Evolutionary conservation across 768 basidiomycete species (phyloP), one percentile per base, ranked within the genome.

Genomic region (Tulasnella calospora): DNA sequence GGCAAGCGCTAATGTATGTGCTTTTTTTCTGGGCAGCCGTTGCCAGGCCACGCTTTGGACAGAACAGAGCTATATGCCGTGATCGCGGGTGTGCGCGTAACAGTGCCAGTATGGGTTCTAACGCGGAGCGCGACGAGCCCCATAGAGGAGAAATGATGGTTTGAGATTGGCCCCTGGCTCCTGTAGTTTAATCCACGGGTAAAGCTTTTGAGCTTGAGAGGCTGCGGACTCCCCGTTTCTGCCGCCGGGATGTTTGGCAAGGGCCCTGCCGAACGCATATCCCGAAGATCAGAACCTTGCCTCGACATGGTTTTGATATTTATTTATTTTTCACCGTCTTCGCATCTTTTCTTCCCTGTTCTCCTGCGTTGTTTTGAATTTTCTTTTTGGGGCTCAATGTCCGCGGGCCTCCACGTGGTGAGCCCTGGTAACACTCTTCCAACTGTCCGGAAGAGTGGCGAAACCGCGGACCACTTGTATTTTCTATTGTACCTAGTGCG

Each of bases 161-260:
- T 61, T 30, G 13, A 61, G 23, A 61, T 61, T 61, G 21, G 57
- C 57, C 57, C 57, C 57, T 30, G 12, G 5, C 15, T 30, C 57
- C 57, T 40, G 23, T 30, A 61, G 57, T 61, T 61, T 61, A 13
- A 61, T 2, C 23, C 57, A 61, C 57, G 57, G 57, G 57, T 61
- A 61, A 61, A 61, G 57, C 57, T 30, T 61, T 61, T 61, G 57
- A 30, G 23, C 27, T 61, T 61, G 57, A 61, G 57, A 61, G 57
- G 57, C 57, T 61, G 57, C 57, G 57, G 57, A 61, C 57, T 61
- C 57, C 57, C 57, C 57, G 57, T 61, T 61, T n/a, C 23, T 30
- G n/a, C 57, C 27, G 57, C 57, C n/a, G 57, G 57, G 57, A 61
- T n/a, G 27, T 27, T 19, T 21, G 57, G 17, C 27, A 21, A 17